Conservation (phyloP, 2,329 filamentous ascomycete genomes). For the Colletotrichum acutatum region DNA sequence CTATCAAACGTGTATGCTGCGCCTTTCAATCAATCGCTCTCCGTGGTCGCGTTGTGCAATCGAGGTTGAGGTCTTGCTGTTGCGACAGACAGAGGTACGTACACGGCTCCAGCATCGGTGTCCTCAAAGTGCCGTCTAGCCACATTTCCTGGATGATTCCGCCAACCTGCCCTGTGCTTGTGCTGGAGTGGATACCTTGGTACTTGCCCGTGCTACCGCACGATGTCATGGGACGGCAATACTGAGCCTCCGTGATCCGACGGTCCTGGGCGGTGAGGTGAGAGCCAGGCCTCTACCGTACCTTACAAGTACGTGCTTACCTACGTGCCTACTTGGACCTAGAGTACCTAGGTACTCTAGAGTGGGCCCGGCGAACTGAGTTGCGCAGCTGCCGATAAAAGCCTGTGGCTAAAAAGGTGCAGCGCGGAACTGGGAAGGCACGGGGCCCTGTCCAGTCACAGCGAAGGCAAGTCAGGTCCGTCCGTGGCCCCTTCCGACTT, state of each 20-base stretch:
- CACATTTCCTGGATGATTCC: slow-evolving; percentile 33
- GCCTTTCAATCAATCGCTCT: slow-evolving; percentile 5
- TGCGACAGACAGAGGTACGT: slow-evolving; percentile 31
- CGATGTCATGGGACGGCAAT: slow-evolving; percentile 28
- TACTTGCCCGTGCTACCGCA: background rate
- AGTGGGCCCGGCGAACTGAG: background rate
- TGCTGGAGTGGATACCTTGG: slow-evolving; percentile 8
- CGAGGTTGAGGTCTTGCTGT: slow-evolving; percentile 16
- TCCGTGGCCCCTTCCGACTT: background rate
- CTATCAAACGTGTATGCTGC: slow-evolving; percentile 2
- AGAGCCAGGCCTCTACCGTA: no score
- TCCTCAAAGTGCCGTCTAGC: slow-evolving; percentile 34
- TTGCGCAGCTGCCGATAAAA: no score
- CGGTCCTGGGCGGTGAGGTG: no score
- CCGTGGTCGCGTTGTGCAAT: slow-evolving; percentile 11
- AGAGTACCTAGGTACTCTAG: no score
- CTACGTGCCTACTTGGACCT: no score
- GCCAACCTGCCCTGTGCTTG: slow-evolving; percentile 14
- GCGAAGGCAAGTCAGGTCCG: slow-evolving; percentile 19
- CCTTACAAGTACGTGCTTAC: no score
- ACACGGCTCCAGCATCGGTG: slow-evolving; percentile 34
- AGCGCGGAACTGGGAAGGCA: slow-evolving; percentile 2
- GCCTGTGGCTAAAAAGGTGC: slow-evolving; percentile 3
- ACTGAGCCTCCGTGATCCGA: slow-evolving; percentile 27
- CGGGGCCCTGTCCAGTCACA: slow-evolving; percentile 20